These are phyloP conservation scores for Heliamphora pulchella DNA, from an alignment of 179 eudicot genomes.

Conservation along the genomic window DNA sequence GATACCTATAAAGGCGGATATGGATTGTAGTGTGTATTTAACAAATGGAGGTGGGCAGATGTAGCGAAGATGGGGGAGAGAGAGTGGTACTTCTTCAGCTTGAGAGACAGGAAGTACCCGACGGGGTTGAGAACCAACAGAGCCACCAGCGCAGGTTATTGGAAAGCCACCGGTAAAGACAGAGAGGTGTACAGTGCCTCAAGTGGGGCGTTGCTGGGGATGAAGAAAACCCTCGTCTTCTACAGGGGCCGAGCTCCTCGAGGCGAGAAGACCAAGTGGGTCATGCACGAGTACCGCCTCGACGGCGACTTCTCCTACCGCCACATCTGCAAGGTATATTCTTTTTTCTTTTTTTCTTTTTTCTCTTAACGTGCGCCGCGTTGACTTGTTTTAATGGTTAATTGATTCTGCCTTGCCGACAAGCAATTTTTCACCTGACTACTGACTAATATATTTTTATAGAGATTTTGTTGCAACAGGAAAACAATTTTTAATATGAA, in stretches of 20 bases:
- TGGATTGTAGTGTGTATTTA: too few relatives aligned
- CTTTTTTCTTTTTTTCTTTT: too few relatives aligned
- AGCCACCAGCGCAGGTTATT: conserved; percentile 69
- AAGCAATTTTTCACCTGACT: too few relatives aligned
- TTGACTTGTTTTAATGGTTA: too few relatives aligned
- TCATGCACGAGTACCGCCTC: conserved; percentile 89
- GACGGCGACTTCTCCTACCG: conserved; percentile 62
- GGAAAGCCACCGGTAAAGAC: conserved; percentile 89
- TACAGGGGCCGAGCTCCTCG: conserved; percentile 80
- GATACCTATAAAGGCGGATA: too few relatives aligned
- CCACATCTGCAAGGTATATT: conserved; percentile 41
- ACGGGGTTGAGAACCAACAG: conserved; percentile 74
- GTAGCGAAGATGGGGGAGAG: conserved; percentile 75
- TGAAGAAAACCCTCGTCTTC: conserved; percentile 84
- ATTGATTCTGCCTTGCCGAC: too few relatives aligned
- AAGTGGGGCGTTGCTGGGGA: conserved; percentile 42
- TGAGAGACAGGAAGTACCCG: conserved; percentile 79
- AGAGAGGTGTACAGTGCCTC: conserved; percentile 35
- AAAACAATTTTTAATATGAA: too few relatives aligned
- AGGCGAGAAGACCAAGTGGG: conserved; percentile 78
- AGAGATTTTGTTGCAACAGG: too few relatives aligned
- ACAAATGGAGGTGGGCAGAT: conserved; percentile 27
- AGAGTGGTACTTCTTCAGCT: conserved; percentile 82
- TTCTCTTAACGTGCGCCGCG: too few relatives aligned
- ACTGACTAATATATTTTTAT: too few relatives aligned